Evolutionary conservation across 2,329 filamentous ascomycete species (phyloP), one percentile per base, ranked within the genome.

Genomic region (Ophiostoma perfectum): DNA sequence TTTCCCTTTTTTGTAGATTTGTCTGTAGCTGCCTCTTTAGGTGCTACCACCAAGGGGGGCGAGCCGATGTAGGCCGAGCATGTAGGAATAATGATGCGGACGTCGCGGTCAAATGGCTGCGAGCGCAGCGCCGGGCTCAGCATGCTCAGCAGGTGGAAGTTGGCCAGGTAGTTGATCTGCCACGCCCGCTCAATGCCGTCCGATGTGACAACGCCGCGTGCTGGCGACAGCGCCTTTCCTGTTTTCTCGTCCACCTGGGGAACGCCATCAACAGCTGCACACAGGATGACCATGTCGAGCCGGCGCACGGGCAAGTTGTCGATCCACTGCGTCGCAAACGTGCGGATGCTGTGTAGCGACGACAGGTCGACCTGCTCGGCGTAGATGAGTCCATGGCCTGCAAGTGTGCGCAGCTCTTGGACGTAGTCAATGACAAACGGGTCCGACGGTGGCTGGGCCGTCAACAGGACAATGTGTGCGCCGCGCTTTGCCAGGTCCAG

Each of bases 251-350:
- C 81, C 0, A 89, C 90, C 62, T 52, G 62, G 27, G 62, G 45
- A 49, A 63, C 58, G 18, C 66, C 68, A 6, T 47, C 67, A 7
- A 65, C 66, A 16, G 90, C 90, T 9, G 90, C 95, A 77, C 93
- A 97, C 18, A 99, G 83, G 27, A 99, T 86, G 64, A 99, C 81
- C 88, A 94, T 93, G 77, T 99, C 95, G 6, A 99, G 81, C 64
- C 96, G 84, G 68, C 96, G 85, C 8, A 93, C 92, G 2, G 95
- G 94, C 36, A 91, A 86, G 77, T 97, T 98, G 78, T 99, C 94
- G 72, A 99, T 92, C 94, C 96, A 99, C 81, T 92, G 94, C 0
- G 95, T 99, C 12, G 95, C 95, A 77, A 99, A 99, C 71, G 89
- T 84, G 52, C 95, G 90, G 74, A 99, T 89, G 77, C 91, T 96